Evolutionary conservation across 1,284 basidiomycete species (phyloP), one percentile per base, ranked within the genome.

Genomic region (Chalciporus sp.): DNA sequence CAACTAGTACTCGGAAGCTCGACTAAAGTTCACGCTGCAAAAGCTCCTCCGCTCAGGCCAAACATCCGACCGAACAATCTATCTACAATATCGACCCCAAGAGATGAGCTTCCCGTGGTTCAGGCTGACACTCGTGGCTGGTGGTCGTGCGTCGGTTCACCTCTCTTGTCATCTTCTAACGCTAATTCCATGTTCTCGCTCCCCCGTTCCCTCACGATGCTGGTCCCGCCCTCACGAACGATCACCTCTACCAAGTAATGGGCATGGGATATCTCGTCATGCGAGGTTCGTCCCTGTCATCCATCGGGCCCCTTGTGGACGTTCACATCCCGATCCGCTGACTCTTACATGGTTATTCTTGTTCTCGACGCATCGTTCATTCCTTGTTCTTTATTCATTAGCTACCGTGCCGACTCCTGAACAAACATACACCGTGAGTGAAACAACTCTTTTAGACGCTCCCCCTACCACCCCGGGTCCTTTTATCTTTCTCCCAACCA

Each of bases 181-280:
- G 39, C 55, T 67, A 20, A 69, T 33, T 20, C 16, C 23, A 27
- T 43, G n/a, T 29, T 12, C 39, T 41, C 10, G 17, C 41, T 19
- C 26, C 9, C 37, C 19, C 28, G 45, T 37, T 4, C 5, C 12
- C 33, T 7, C 23, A 33, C 17, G 12, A 23, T 41, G 23, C 12
- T 49, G 55, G 10, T 14, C 42, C 14, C 29, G 27, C n/a, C 35
- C 47, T 41, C n/a, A 47, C 44, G 29, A 40, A 41, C 45, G 9
- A 42, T 26, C 17, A 17, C 39, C 29, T 20, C 52, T 47, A 20
- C 20, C 40, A 61, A 88, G 86, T 88, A 54, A 78, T 84, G 67
- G 78, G 80, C 19, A 58, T 80, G 53, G 87, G 86, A 29, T 89
- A 86, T 67, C 58, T 74, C 37, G 67, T 85, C 53, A 87, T 89